Evolutionary conservation across 352 stramenopile species (phyloP), one percentile per base, ranked within the genome.

Genomic region (Pythium phragmitis): DNA sequence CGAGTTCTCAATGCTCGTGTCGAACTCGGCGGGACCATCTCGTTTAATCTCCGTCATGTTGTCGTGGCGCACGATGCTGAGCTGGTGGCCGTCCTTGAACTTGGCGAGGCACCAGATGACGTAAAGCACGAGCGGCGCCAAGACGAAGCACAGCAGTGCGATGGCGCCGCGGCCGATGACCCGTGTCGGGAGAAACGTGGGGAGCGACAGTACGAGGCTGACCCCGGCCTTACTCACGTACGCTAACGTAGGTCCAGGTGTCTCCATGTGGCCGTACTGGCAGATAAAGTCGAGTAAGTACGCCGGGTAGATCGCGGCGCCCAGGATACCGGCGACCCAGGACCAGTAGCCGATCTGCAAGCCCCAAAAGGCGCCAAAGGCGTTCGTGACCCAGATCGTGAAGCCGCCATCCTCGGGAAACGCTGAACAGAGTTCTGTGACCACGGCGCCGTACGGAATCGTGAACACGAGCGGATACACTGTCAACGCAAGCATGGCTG

Each of bases 291-390:
- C 45, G n/a, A 50, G 21, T 13, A 75, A 30, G 28, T 70, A 60
- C 2, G 55, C 92, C 61, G 97, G 91, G 28, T 86, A 84, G 8
- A 87, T 68, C 1, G 76, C 77, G 14, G 56, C 75, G 47, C 56
- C 85, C 53, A 75, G 42, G 28, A 83, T 77, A 7, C 65, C 79
- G 47, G 85, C 82, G 50, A 91, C 72, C 77, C 85, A 96, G 14
- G 81, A 89, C 83, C 85, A 96, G 70, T 89, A 96, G 57, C 81
- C 84, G 37, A 91, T 74, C 46, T 91, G 85, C 45, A 92, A 87
- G 11, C 74, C 85, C 87, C 85, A 94, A 49, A 91, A 94, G 9
- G 79, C 67, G 0, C 85, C 85, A 23, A 88, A 89, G 5, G 79
- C 77, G 33, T 89, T 88, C 11, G 77, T 57, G 4, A 87, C 76